phyloP scores from a whole-genome alignment of 1,284 basidiomycete species.

The Ustilago curta region DNA sequence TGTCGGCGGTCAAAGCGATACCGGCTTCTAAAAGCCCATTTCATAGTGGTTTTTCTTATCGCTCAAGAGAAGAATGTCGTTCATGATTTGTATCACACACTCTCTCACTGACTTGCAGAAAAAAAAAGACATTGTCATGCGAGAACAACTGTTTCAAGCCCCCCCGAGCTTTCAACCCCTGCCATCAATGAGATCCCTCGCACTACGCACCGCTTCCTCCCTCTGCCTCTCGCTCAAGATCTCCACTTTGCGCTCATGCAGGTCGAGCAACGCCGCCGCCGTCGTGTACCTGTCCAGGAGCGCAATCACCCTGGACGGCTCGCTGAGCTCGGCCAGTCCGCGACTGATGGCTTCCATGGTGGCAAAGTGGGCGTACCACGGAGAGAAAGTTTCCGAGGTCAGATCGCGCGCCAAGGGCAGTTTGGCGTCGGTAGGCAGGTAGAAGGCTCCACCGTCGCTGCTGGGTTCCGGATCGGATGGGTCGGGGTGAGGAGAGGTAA shows the following conservation, averaged over 20 bases:
- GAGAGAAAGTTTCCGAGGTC: conserved; percentile 15
- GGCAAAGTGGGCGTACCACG: conserved; percentile 50
- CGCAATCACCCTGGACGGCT: conserved; percentile 15
- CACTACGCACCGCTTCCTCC: conserved; percentile 30
- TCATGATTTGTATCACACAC: background rate
- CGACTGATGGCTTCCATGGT: conserved; percentile 47
- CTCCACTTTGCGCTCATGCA: conserved; percentile 42
- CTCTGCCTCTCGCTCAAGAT: conserved; percentile 27
- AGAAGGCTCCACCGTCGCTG: conserved; percentile 11
- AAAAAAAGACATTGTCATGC: too few relatives aligned
- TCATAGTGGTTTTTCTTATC: background rate
- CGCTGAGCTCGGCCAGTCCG: conserved; percentile 15
- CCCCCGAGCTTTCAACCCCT: conserved; percentile 1
- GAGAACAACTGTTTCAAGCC: background rate
- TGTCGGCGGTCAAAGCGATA: conserved; percentile 5
- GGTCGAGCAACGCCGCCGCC: conserved; percentile 24
- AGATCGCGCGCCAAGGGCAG: conserved; percentile 20
- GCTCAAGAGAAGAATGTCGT: too few relatives aligned
- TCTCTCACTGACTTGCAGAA: background rate
- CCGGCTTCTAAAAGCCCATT: background rate
- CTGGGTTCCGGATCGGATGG: conserved; percentile 14
- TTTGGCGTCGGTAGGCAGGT: conserved; percentile 10
- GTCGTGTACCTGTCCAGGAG: conserved; percentile 25
- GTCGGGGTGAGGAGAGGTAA: background rate
- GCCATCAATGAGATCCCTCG: conserved; percentile 40